Conservation (phyloP, 2,329 filamentous ascomycete species). For the Exophiala sp. region DNA sequence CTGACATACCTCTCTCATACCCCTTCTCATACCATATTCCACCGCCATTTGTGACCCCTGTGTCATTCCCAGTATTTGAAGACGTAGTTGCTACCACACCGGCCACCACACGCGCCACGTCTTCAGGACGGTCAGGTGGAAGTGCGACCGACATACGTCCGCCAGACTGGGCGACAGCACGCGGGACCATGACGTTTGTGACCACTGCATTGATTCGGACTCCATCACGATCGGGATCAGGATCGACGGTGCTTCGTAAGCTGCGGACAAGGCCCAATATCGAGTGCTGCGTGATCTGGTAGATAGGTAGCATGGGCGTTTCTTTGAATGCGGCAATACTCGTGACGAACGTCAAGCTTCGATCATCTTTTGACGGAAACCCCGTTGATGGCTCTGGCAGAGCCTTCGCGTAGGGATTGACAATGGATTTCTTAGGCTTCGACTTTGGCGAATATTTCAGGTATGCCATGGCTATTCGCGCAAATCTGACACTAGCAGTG, state of each 20-base stretch:
- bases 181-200: slow-evolving; percentile 44
- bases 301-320: slow-evolving; percentile 46
- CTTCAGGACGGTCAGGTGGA: slow-evolving; percentile 39
- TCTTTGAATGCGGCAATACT: slow-evolving; percentile 50
- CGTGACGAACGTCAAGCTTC: slow-evolving; percentile 44
- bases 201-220: slow-evolving; percentile 46
- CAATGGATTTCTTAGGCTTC: slow-evolving; percentile 13
- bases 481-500: slow-evolving; percentile 46
- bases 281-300: slow-evolving; percentile 50
- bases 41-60: slow-evolving; percentile 11
- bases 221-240: slow-evolving; percentile 25
- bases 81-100: slow-evolving; percentile 19
- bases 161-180: slow-evolving; percentile 36
- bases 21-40: slow-evolving; percentile 24
- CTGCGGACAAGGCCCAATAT: slow-evolving; percentile 50
- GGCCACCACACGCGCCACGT: slow-evolving; percentile 34
- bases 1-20: slow-evolving; percentile 16
- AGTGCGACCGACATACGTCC: slow-evolving; percentile 38
- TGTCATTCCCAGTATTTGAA: slow-evolving; percentile 6
- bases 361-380: slow-evolving; percentile 32
- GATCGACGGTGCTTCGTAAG: slow-evolving; percentile 33
- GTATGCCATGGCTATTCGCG: slow-evolving; percentile 50
- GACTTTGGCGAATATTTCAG: slow-evolving; percentile 38
- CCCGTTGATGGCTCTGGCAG: slow-evolving; percentile 2
- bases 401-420: slow-evolving; percentile 18